phyloP scores from a whole-genome alignment of 1,284 basidiomycete genomes.

The Ganoderma lucidum region DNA sequence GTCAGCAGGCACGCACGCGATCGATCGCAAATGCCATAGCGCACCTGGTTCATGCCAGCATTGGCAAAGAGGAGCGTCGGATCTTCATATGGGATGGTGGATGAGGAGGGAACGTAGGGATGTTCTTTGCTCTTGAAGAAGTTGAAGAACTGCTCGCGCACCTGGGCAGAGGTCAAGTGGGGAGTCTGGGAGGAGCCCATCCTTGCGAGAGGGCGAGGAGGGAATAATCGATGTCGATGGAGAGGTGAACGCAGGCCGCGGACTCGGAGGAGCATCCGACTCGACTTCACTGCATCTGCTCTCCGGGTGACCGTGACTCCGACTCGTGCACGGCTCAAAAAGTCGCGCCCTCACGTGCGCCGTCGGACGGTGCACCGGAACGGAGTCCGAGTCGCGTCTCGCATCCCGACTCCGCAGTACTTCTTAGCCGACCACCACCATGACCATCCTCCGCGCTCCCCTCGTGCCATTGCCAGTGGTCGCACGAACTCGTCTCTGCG shows the following conservation, averaged over 20 bases:
- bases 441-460: slow-evolving; percentile 7
- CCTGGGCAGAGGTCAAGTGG: slow-evolving; percentile 74
- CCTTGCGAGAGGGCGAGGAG: slow-evolving; percentile 23
- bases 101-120: slow-evolving; percentile 92
- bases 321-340: slow-evolving; percentile 31
- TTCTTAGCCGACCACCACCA: slow-evolving; percentile 20
- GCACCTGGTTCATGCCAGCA: slow-evolving; percentile 94
- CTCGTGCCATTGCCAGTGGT: too few species aligned
- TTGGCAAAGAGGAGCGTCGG: slow-evolving; percentile 98
- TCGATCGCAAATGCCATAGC: slow-evolving; percentile 23
- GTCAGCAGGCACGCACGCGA: slow-evolving; percentile 15
- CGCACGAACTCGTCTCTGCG: not conserved
- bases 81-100: slow-evolving; percentile 97
- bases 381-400: slow-evolving; percentile 9
- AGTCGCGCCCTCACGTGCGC: slow-evolving; percentile 32
- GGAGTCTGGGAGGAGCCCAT: slow-evolving; percentile 25
- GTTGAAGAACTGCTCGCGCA: slow-evolving; percentile 80
- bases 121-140: slow-evolving; percentile 86
- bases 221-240: slow-evolving; percentile 31
- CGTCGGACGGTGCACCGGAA: slow-evolving; percentile 11
- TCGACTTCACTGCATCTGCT: slow-evolving; percentile 26
- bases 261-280: slow-evolving; percentile 31
- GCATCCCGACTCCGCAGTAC: slow-evolving; percentile 4
- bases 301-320: slow-evolving; percentile 22
- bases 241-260: slow-evolving; percentile 25